Conservation (phyloP, 106 monocot genomes). For the Apostasia ramifera region DNA sequence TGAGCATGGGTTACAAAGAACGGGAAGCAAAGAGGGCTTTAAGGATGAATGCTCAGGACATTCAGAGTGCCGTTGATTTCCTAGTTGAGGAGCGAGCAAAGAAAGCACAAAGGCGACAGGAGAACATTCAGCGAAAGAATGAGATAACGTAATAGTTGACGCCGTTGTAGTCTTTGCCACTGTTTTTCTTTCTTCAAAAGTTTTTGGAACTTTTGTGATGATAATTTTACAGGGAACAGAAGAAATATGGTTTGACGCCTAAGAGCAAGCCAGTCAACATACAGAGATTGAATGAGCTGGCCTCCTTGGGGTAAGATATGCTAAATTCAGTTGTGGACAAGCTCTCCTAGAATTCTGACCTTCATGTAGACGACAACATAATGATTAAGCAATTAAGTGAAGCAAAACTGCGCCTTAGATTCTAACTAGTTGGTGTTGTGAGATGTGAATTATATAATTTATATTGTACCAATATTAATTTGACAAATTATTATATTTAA, state of each 20-base stretch:
- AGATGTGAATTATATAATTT: too few relatives aligned
- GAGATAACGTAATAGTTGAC: slow-evolving; percentile 52
- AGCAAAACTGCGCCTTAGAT: too few relatives aligned
- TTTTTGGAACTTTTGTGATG: not conserved
- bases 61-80: slow-evolving; percentile 74
- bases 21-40: slow-evolving; percentile 71
- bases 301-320: slow-evolving; percentile 60
- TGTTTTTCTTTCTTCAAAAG: not conserved
- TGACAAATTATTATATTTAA: too few relatives aligned
- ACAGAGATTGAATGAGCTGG: slow-evolving; percentile 55
- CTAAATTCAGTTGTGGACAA: not conserved
- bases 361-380: not conserved
- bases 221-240: slow-evolving; percentile 64
- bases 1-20: slow-evolving; percentile 89
- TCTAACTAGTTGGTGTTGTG: too few relatives aligned
- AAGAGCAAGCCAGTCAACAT: slow-evolving; percentile 69
- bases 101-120: slow-evolving; percentile 42
- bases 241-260: slow-evolving; percentile 68
- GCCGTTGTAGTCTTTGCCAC: not conserved
- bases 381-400: too few relatives aligned
- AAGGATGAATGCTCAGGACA: slow-evolving; percentile 75
- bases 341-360: not conserved
- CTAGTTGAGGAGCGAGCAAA: slow-evolving; percentile 72
- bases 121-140: slow-evolving; percentile 32
- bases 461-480: too few relatives aligned